Evolutionary conservation across 345 rosid genomes (phyloP), one percentile per base, ranked within the genome.

Genomic region (Euphorbia lathyris): DNA sequence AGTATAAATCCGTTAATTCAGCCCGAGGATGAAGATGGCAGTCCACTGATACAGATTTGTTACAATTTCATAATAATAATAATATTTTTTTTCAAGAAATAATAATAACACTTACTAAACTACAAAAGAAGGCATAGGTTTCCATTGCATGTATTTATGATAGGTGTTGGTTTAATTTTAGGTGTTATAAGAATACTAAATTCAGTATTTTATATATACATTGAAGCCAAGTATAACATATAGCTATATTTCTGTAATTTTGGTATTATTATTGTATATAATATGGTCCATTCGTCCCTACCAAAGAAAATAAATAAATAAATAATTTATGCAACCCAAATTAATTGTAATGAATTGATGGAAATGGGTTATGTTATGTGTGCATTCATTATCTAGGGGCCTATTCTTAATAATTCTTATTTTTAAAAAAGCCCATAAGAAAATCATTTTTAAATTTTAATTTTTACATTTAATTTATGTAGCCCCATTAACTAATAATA

Each of bases 401-500:
- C 61, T 2, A 1, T 11, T 9, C 0, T 66, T 9, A 66, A 1
- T 23, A 67, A 45, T 45, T 45, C 2, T 45, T 45, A 6, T 45
- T 12, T 45, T 45, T 16, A 12, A 1, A 45, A 45, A 13, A 14
- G 12, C 11, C 11, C 12, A 45, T 12, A 45, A 45, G 3, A 1
- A 45, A 2, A n/a, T n/a, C n/a, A n/a, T n/a, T n/a, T n/a, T n/a
- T n/a, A 45, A 45, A 7, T 45, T 45, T 45, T 45, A 45, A 45
- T 45, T 45, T 7, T 60, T 62, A 29, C 14, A 58, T 38, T 53
- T 58, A 77, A 69, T 71, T 58, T 42, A 45, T 32, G 74, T 71
- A 70, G 78, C 66, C 77, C 76, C 69, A 63, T 70, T 77, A 4
- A 73, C 62, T 47, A 23, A 26, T 55, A 42, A n/a, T n/a, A 34